Evolutionary conservation across 805 yeast species (phyloP).

Genomic region (Wickerhamiella bombiphila): DNA sequence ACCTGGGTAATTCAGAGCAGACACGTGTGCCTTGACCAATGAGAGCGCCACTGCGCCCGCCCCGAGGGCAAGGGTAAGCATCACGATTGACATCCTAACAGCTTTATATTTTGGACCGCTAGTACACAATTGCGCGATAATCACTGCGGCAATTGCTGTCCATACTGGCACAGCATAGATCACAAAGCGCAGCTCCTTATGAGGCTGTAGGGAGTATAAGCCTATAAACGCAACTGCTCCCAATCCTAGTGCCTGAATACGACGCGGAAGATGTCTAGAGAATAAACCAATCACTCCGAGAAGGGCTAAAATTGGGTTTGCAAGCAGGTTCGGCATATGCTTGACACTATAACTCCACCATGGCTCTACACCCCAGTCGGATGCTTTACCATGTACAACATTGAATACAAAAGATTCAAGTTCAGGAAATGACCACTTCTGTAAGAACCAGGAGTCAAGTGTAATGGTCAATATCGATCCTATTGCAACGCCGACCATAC

Average conservation of each 20-base stretch:
- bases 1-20: constrained; percentile 78
- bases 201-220: constrained; percentile 67
- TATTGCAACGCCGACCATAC: constrained; percentile 33
- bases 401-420: constrained; percentile 57
- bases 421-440: constrained; percentile 50
- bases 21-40: constrained; percentile 40
- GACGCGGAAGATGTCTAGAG: constrained; percentile 7
- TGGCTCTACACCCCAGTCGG: constrained; percentile 80
- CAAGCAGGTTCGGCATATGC: constrained; percentile 30
- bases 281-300: constrained; percentile 24
- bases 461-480: constrained; percentile 36
- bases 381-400: constrained; percentile 57
- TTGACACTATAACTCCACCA: constrained; percentile 47
- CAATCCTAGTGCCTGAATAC: constrained; percentile 32
- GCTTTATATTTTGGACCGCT: not conserved
- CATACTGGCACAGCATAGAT: constrained; percentile 60
- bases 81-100: constrained; percentile 5
- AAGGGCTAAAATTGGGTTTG: constrained; percentile 28
- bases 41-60: constrained; percentile 30
- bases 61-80: constrained; percentile 22
- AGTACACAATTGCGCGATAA: constrained; percentile 4
- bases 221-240: constrained; percentile 43
- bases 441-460: constrained; percentile 74
- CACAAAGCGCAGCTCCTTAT: constrained; percentile 89
- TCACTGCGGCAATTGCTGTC: constrained; percentile 43